Evolutionary conservation across 2,329 filamentous ascomycete species (phyloP), one percentile per base, ranked within the genome.

Genomic region (Diaporthe batatas): DNA sequence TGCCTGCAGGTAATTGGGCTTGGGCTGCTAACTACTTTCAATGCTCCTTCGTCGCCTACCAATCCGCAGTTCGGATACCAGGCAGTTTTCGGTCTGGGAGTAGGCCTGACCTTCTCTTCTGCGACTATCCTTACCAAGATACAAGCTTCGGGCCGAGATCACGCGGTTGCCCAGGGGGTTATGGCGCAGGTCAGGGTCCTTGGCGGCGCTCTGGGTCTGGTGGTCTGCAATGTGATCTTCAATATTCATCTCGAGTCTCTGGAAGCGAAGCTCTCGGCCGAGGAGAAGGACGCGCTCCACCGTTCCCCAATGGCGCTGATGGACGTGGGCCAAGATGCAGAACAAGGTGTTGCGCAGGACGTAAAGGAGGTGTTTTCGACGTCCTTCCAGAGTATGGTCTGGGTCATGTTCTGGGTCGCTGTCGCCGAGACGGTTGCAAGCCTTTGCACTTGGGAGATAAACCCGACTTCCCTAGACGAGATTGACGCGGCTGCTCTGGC

Each of bases 121-220:
- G 86, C 86, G 10, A 90, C 89, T 0, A 89, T 91, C 72, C 86
- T 90, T 76, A 88, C 88, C 2, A 87, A 86, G 58, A 83, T 90
- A 18, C 84, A 90, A 59, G 84, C 87, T 0, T 80, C 84, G 23
- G 79, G 81, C 10, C 82, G 82, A 72, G 86, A 89, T 70, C 82
- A 89, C 65, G 89, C 90, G 0, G 87, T 89, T 2, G 89, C 88
- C 0, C 89, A 91, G 75, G 90, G 89, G 0, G 86, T 89, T 6
- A 84, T 91, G 12, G 88, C 90, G 1, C 90, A 92, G 79, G 85
- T 87, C 1, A 85, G 90, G 18, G 87, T 91, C 0, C 80, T 91
- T 2, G 90, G 90, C 1, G 90, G 90, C 3, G 87, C 87, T 49
- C 83, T 91, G 36, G 90, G 90, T 1, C 83, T 91, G 55, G 86